Evolutionary conservation across 1,284 basidiomycete genomes (phyloP).

Genomic region (Meripilus lineatus): DNA sequence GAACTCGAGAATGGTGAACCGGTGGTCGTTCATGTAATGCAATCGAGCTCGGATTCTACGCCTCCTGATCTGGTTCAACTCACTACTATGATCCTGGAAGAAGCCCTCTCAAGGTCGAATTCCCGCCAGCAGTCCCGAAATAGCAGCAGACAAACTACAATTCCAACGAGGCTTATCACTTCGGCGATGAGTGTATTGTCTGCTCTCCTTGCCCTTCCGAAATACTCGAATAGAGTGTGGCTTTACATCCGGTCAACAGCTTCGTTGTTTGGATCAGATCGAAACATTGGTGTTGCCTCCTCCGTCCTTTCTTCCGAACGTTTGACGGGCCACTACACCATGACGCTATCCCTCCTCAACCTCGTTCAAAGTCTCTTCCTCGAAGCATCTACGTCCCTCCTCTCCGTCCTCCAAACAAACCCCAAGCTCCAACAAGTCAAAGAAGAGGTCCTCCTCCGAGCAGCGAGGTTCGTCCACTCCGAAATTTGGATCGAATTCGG

Average conservation of each 20-base stretch:
- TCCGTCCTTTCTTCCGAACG: constrained; percentile 71
- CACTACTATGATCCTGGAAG: constrained; percentile 80
- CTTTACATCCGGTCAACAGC: constrained; percentile 77
- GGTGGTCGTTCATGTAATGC: constrained; percentile 47
- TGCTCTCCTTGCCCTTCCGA: constrained; percentile 68
- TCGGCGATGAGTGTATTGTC: constrained; percentile 79
- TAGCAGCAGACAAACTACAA: constrained; percentile 26
- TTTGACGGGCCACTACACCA: constrained; percentile 69
- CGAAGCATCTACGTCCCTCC: constrained; percentile 61
- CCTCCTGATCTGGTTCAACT: constrained; percentile 73
- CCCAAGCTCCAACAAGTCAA: constrained; percentile 65
- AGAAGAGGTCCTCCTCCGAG: constrained; percentile 77
- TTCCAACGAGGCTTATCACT: constrained; percentile 65
- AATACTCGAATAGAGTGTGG: constrained; percentile 79
- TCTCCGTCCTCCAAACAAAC: constrained; percentile 49
- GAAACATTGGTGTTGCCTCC: constrained; percentile 49
- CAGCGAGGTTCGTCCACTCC: constrained; percentile 71
- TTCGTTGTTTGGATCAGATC: constrained; percentile 67
- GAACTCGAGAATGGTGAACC: constrained; percentile 55
- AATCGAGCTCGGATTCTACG: constrained; percentile 43
- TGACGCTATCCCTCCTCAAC: constrained; percentile 73
- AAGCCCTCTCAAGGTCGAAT: constrained; percentile 62
- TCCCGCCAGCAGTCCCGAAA: constrained; percentile 35
- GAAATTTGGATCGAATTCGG: constrained; percentile 84
- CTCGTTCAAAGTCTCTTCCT: constrained; percentile 73